Evolutionary conservation across 345 rosid genomes (phyloP).

Genomic region (Excoecaria cochinchinensis): DNA sequence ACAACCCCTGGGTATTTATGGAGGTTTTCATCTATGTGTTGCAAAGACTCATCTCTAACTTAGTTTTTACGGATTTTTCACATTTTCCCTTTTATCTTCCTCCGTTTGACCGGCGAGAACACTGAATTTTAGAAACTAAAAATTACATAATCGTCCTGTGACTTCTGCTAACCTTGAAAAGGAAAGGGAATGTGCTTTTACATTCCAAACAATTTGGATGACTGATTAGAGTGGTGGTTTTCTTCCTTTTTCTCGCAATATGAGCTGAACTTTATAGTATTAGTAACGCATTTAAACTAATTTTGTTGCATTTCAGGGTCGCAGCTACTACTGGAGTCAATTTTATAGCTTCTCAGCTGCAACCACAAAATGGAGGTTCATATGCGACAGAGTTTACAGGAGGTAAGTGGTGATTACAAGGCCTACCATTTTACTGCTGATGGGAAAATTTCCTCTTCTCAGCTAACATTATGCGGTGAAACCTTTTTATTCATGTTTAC

Average conservation of each 20-base stretch:
- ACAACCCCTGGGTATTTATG: background rate
- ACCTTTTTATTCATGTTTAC: background rate
- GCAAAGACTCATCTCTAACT: background rate
- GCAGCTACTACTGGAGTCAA: conserved; percentile 15
- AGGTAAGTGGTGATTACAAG: conserved; percentile 26
- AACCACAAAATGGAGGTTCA: conserved; percentile 29
- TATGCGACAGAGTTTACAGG: conserved; percentile 14
- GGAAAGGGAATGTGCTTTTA: background rate
- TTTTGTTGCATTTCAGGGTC: conserved; percentile 4
- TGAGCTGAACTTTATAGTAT: conserved; percentile 12
- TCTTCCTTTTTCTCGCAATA: background rate
- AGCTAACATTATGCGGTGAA: background rate
- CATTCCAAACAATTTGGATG: background rate
- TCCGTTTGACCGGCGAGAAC: background rate
- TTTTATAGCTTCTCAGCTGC: conserved; percentile 11
- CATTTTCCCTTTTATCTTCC: background rate
- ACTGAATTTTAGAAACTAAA: background rate
- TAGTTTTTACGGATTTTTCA: background rate
- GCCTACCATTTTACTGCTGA: background rate
- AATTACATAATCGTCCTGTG: background rate
- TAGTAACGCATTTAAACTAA: background rate
- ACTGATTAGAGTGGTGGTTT: background rate
- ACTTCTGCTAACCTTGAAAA: background rate
- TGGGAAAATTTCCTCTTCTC: background rate
- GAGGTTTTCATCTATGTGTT: background rate